These are phyloP conservation scores for Sporothrix variecibatus DNA, from an alignment of 2,329 filamentous ascomycete species.

Conservation along the genomic window DNA sequence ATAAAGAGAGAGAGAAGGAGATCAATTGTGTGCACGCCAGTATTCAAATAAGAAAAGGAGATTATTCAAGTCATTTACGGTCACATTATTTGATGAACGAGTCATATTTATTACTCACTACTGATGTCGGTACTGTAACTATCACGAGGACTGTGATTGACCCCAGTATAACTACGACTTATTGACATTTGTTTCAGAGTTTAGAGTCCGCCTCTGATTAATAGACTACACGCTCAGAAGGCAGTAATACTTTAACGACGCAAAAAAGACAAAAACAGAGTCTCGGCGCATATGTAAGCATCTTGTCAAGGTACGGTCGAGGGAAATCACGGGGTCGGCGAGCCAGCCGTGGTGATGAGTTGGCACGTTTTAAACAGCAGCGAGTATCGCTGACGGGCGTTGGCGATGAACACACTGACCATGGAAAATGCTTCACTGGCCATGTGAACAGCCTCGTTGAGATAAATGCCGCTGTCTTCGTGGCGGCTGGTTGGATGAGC, in stretches of 20 bases:
- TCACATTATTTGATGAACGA: too few relatives aligned
- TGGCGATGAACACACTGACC: background rate
- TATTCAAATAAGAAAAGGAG: too few relatives aligned
- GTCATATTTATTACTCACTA: too few relatives aligned
- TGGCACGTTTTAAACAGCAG: background rate
- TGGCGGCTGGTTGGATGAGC: background rate
- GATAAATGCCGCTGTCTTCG: background rate
- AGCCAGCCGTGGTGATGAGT: background rate
- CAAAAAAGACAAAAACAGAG: background rate
- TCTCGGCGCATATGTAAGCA: background rate
- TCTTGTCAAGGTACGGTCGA: background rate
- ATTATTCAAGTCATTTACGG: too few relatives aligned
- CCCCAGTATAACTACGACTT: too few relatives aligned
- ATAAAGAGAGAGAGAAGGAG: background rate
- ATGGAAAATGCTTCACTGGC: background rate
- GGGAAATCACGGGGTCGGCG: background rate
- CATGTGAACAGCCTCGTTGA: background rate
- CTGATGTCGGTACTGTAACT: too few relatives aligned
- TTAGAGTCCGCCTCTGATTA: too few relatives aligned
- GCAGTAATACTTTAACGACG: too few relatives aligned
- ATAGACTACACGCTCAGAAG: too few relatives aligned
- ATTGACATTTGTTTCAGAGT: too few relatives aligned
- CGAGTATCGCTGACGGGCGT: background rate
- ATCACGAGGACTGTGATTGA: too few relatives aligned
- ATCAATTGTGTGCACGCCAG: too few relatives aligned